Percentiles rank a stretch among this genome's conserved stretches.
Evolutionary conservation across 768 basidiomycete species (phyloP).

Genomic region (Lactarius sanguifluus): DNA sequence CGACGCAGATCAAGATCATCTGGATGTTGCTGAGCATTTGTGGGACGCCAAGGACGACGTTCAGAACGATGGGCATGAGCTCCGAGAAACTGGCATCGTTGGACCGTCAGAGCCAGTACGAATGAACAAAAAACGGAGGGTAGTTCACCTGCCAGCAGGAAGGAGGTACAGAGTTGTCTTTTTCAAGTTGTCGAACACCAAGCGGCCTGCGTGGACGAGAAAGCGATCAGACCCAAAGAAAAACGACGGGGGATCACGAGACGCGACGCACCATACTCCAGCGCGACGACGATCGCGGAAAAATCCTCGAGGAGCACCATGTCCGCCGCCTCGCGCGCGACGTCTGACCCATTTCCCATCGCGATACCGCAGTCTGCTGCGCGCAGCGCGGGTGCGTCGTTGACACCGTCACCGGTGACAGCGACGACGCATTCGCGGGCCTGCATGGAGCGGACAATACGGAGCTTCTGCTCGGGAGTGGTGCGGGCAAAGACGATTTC

Average conservation of each 20-base stretch:
- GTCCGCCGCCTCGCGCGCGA: slow-evolving; percentile 58
- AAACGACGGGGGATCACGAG: background rate
- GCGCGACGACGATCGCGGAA: slow-evolving; percentile 60
- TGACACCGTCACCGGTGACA: slow-evolving; percentile 68
- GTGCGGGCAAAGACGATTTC: slow-evolving; percentile 64
- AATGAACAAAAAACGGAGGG: background rate
- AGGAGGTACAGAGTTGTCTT: slow-evolving; percentile 53
- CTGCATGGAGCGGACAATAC: slow-evolving; percentile 62
- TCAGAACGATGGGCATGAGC: slow-evolving; percentile 58
- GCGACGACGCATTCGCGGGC: slow-evolving; percentile 52
- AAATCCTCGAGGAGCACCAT: slow-evolving; percentile 66
- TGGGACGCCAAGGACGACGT: slow-evolving; percentile 45
- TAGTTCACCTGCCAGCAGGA: slow-evolving; percentile 48
- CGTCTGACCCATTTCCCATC: slow-evolving; percentile 54
- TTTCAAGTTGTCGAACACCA: slow-evolving; percentile 64
- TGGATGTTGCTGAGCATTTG: slow-evolving; percentile 45
- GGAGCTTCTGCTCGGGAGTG: slow-evolving; percentile 62
- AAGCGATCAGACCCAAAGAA: background rate
- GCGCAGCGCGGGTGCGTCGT: slow-evolving; percentile 58
- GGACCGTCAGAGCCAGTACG: background rate
- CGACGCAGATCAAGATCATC: slow-evolving; percentile 54
- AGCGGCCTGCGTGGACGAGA: slow-evolving; percentile 38
- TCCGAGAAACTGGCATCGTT: slow-evolving; percentile 49
- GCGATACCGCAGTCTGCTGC: slow-evolving; percentile 64
- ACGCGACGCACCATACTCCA: slow-evolving; percentile 51